Percentiles rank a stretch among this genome's conserved stretches.
Conservation (phyloP, 1,284 basidiomycete genomes). For the Exsudoporus floridanus region DNA sequence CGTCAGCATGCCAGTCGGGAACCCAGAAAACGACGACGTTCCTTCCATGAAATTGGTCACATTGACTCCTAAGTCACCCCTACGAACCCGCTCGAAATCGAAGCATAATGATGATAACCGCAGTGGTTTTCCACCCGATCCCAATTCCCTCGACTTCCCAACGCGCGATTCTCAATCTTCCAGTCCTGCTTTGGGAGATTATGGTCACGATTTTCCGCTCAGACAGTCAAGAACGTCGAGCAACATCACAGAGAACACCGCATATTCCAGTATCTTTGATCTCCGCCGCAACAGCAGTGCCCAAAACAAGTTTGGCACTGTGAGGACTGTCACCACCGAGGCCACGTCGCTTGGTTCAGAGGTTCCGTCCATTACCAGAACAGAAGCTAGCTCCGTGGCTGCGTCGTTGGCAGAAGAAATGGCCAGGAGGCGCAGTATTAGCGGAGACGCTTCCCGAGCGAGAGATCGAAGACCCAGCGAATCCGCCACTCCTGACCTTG, state of each 20-base stretch:
- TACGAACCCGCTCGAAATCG: slow-evolving; percentile 41
- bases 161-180: slow-evolving; percentile 25
- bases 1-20: slow-evolving; percentile 16
- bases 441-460: slow-evolving; percentile 35
- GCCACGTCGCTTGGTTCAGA: slow-evolving; percentile 62
- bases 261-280: slow-evolving; percentile 66
- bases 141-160: slow-evolving; percentile 34
- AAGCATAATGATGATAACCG: slow-evolving; percentile 32
- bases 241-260: slow-evolving; percentile 53
- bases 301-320: slow-evolving; percentile 69
- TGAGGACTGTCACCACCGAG: slow-evolving; percentile 75
- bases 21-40: slow-evolving; percentile 35
- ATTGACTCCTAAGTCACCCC: slow-evolving; percentile 56
- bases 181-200: slow-evolving; percentile 29
- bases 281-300: slow-evolving; percentile 43
- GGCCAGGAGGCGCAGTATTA: slow-evolving; percentile 38
- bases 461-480: slow-evolving; percentile 66
- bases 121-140: slow-evolving; percentile 29
- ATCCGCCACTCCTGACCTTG: slow-evolving; percentile 55
- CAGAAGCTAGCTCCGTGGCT: slow-evolving; percentile 58
- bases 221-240: slow-evolving; percentile 54
- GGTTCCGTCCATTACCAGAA: slow-evolving; percentile 57
- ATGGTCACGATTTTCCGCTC: slow-evolving; percentile 42
- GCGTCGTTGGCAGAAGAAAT: slow-evolving; percentile 46
- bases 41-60: slow-evolving; percentile 35